Percentiles rank a stretch among this genome's conserved stretches.
phyloP scores from a whole-genome alignment of 202 grass and related monocot genomes.

The Panicum hallii region DNA sequence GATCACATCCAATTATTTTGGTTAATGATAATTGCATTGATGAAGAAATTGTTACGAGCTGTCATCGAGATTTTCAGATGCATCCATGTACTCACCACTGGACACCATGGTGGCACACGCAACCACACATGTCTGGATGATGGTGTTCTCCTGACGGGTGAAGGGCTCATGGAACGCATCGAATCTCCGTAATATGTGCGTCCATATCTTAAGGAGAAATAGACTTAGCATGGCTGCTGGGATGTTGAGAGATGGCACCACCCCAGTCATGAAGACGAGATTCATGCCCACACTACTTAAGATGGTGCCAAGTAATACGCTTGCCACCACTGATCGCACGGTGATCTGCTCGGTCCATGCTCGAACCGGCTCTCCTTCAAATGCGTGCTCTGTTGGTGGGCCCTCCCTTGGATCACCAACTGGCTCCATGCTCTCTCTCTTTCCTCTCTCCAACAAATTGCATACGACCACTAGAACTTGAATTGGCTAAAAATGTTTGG shows the following conservation, averaged over 20 bases:
- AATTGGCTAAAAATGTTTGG: background rate
- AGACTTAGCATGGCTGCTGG: background rate
- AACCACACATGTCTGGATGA: conserved; percentile 56
- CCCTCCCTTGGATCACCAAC: background rate
- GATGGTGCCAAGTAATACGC: background rate
- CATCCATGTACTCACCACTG: background rate
- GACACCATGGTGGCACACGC: conserved; percentile 27
- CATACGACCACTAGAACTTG: background rate
- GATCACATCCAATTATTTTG: background rate
- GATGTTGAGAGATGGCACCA: background rate
- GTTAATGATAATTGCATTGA: background rate
- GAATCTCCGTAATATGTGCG: background rate
- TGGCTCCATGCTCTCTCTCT: background rate
- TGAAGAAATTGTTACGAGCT: background rate
- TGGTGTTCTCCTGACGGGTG: conserved; percentile 64
- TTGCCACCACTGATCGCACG: background rate
- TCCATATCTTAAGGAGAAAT: conserved; percentile 13
- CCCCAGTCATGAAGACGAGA: background rate
- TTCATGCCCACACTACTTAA: conserved; percentile 15
- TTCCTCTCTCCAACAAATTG: conserved; percentile 5
- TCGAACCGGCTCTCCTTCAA: background rate
- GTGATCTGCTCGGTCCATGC: conserved; percentile 9
- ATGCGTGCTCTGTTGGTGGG: background rate
- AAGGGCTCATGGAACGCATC: conserved; percentile 30
- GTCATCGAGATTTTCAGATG: background rate